Base-by-base conservation (phyloP, 306 rosid species). In the Quercus glauca region DNA sequence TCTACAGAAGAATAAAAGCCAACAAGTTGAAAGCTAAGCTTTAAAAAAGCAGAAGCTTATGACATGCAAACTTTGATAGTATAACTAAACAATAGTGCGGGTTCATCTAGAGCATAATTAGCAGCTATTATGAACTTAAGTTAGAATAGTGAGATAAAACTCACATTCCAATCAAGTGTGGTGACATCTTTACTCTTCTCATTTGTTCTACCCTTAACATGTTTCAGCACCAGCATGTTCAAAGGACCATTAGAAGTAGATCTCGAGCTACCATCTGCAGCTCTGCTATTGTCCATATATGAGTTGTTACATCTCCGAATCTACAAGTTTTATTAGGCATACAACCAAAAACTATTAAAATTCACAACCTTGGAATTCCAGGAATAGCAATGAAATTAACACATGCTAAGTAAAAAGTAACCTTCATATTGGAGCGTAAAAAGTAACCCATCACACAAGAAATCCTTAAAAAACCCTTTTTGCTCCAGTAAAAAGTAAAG, bases 111-210 rank as follows among this genome's bases (percentile, higher is more conserved):
- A 11, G 49, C 69, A 79, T 71, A 63, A 12, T 35, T 35, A 77
- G 49, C 1, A 75, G 55, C 45, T 74, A 15, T 52, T 55, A 60
- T 69, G 73, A 67, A 84, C 53, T 80, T 76, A 73, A 74, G 74
- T 51, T 55, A 76, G 53, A 82, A 57, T 69, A 71, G 43, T 35
- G 74, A 67, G 75, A 61, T 63, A 37, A 49, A 86, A 83, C 98
- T 92, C 88, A 94, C 97, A 78, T 94, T 94, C 98, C 98, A 94
- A 79, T 94, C 98, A 55, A 94, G 92, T 70, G 98, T 88, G 0
- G 94, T 92, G 76, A 92, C 94, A 79, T 92, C 97, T 86, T 94
- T 92, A 87, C 89, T 88, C 88, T 91, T 92, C 82, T 92, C 97
- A 88, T 92, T 81, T 72, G 87, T 85, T 78, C 82, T 86, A 73